Evolutionary conservation across 1,284 basidiomycete genomes (phyloP), one percentile per base, ranked within the genome.

Genomic region (Papiliotrema fonsecae): DNA sequence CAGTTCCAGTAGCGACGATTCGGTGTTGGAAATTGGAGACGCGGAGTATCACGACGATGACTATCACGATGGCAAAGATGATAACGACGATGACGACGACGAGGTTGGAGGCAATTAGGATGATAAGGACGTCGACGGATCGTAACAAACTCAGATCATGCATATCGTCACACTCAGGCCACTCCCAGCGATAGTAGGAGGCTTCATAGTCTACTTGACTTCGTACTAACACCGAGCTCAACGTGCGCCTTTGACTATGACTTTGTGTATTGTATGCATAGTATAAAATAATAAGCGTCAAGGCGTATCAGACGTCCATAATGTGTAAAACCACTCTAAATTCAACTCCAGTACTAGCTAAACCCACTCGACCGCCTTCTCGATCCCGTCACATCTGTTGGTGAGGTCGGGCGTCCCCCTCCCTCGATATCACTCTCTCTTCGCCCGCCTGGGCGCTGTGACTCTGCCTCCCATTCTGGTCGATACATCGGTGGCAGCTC

Each of bases 401-500:
- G 18, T 19, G 36, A 10, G 11, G 18, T 19, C 36, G 11, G 11
- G 9, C 11, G 36, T 37, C 9, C 36, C 18, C 36, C 11, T 13
- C 11, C 36, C 36, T 10, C 36, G 10, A 9, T 9, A 10, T 19
- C 24, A 25, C 14, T n/a, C 41, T 31, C n/a, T n/a, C n/a, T n/a
- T n/a, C n/a, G n/a, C n/a, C n/a, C n/a, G n/a, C n/a, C n/a, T n/a
- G n/a, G n/a, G n/a, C n/a, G n/a, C 35, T 44, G 46, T 42, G 52
- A 38, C 38, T 54, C 42, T 21, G 54, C 21, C 36, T 55, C 57
- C 69, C 69, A 71, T 31, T 65, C 57, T 11, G 64, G 56, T 31
- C 54, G 47, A 48, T 71, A 71, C 51, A 67, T 52, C 11, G 69
- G 69, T 32, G 69, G 69, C 42, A 69, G 54, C 47, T 71, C 67